These are phyloP conservation scores for Boletus sp. DNA, from an alignment of 1,284 basidiomycete genomes.

Conservation along the genomic window DNA sequence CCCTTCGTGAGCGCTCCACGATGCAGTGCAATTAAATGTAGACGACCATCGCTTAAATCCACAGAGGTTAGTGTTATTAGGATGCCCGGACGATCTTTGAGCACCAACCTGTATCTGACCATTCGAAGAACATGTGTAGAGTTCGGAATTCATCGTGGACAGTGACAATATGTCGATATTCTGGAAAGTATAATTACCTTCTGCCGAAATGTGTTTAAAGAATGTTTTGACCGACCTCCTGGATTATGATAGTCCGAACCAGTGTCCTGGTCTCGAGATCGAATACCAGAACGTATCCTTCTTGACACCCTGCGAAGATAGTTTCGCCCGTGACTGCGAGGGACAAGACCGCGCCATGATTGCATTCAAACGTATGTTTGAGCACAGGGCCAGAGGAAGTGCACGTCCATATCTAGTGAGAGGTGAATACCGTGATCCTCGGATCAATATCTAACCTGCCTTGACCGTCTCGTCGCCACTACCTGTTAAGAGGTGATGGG, in stretches of 20 bases:
- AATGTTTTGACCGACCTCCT: conserved; percentile 53
- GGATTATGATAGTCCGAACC: conserved; percentile 82
- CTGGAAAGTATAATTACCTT: conserved; percentile 35
- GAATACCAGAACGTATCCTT: conserved; percentile 89
- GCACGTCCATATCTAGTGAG: conserved; percentile 71
- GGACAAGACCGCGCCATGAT: conserved; percentile 74
- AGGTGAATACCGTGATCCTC: conserved; percentile 1
- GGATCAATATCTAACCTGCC: conserved; percentile 37
- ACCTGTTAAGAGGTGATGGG: conserved; percentile 69
- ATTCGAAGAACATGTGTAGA: conserved; percentile 83
- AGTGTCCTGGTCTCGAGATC: conserved; percentile 88
- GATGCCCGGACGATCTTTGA: background rate
- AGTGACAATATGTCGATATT: conserved; percentile 78
- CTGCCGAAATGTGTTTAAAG: background rate
- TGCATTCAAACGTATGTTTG: conserved; percentile 62
- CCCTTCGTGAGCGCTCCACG: conserved; percentile 78
- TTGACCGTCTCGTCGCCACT: conserved; percentile 90
- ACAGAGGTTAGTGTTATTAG: conserved; percentile 3
- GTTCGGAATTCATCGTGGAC: conserved; percentile 69
- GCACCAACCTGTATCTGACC: conserved; percentile 69
- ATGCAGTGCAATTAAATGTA: conserved; percentile 79
- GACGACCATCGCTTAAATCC: conserved; percentile 67
- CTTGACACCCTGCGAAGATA: conserved; percentile 91
- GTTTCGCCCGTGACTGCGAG: conserved; percentile 76
- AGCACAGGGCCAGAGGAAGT: conserved; percentile 44